A percentile compares a stretch with the other conserved stretches of the same genome.
phyloP scores from a whole-genome alignment of 2,329 filamentous ascomycete species.

The Pseudogymnoascus sp. region DNA sequence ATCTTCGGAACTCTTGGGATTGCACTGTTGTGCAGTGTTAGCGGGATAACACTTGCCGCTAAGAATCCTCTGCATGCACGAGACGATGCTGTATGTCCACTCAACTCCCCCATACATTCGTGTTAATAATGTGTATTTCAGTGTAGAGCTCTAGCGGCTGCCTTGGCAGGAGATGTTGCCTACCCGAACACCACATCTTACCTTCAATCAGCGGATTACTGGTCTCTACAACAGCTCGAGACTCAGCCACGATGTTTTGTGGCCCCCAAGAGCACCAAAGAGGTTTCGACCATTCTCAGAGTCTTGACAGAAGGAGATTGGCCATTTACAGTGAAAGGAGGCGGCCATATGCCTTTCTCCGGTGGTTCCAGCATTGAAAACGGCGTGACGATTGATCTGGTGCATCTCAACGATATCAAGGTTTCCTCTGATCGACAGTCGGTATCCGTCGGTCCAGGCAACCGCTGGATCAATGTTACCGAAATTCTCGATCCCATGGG shows the following conservation, averaged over 20 bases:
- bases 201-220: not conserved
- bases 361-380: conserved; percentile 41
- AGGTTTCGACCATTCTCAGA: not conserved
- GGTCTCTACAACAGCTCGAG: not conserved
- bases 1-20: not conserved
- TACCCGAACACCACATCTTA: not conserved
- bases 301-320: conserved; percentile 14
- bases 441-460: conserved; percentile 30
- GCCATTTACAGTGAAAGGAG: conserved; percentile 48
- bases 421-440: conserved; percentile 23
- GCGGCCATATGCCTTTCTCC: conserved; percentile 50
- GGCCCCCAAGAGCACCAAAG: not conserved
- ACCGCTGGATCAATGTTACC: conserved; percentile 34
- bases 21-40: not conserved
- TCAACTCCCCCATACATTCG: not conserved
- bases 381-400: conserved; percentile 43
- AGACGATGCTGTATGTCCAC: not conserved
- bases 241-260: not conserved
- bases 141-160: not conserved
- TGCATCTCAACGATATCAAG: conserved; percentile 15
- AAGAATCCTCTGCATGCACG: not conserved
- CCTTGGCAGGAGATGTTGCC: not conserved
- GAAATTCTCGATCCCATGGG: conserved; percentile 25
- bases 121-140: not conserved
- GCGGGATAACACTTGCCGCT: not conserved